These are phyloP conservation scores for Paraconiothyrium sp. DNA, from an alignment of 2,329 filamentous ascomycete species.

Conservation along the genomic window DNA sequence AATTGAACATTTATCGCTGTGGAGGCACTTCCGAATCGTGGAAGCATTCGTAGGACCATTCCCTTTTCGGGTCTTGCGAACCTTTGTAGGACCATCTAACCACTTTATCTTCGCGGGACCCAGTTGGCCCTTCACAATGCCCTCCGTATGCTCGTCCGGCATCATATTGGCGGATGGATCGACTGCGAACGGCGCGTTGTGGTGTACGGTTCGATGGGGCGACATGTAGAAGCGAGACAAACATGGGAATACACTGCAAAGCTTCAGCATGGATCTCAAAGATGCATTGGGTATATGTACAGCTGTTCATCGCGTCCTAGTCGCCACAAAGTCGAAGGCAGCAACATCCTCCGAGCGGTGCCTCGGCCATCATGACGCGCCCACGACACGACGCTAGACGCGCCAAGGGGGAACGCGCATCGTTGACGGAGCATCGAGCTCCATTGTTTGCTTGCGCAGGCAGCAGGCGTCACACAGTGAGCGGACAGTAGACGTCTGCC, in stretches of 20 bases:
- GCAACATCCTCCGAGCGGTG: background rate
- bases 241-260: background rate
- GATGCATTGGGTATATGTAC: background rate
- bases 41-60: background rate
- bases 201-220: slow-evolving; percentile 2
- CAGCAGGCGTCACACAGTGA: slow-evolving; percentile 30
- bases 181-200: background rate
- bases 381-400: slow-evolving; percentile 23
- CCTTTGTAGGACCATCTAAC: background rate
- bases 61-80: background rate
- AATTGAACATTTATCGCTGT: too few relatives aligned
- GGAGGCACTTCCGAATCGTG: too few relatives aligned
- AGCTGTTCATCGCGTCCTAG: background rate
- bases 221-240: background rate
- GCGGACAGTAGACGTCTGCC: slow-evolving; percentile 29
- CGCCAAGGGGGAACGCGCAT: slow-evolving; percentile 40
- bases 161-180: background rate
- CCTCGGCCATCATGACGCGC: slow-evolving; percentile 9
- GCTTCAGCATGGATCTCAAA: slow-evolving; percentile 3
- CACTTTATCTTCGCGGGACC: background rate
- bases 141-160: background rate
- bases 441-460: slow-evolving; percentile 48
- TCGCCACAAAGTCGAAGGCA: background rate
- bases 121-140: background rate
- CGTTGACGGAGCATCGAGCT: slow-evolving; percentile 45